Conservation (phyloP, 2,329 filamentous ascomycete species). For the Sporothrix inflata region DNA sequence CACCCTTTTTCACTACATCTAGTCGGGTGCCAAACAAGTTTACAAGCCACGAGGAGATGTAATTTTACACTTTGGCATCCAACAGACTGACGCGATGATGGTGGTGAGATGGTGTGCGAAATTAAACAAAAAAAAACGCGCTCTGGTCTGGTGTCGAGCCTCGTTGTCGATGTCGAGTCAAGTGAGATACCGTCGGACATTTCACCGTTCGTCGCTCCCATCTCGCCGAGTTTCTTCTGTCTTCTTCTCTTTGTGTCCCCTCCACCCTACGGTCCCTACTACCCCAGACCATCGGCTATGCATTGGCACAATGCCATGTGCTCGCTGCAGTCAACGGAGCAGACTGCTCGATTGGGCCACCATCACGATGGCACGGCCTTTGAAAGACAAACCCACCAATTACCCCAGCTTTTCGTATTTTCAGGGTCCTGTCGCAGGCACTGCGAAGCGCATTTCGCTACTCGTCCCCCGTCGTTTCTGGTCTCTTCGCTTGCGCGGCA, state of each 20-base stretch:
- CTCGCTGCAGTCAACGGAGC: neutral
- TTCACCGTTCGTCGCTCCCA: neutral
- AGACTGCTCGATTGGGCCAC: neutral
- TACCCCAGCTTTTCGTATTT: neutral
- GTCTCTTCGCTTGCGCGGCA: constrained; percentile 13
- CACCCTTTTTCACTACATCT: neutral
- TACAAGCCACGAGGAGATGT: neutral
- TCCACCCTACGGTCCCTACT: neutral
- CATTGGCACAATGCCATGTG: constrained; percentile 2
- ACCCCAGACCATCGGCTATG: neutral
- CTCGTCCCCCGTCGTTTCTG: no score
- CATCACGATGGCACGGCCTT: neutral
- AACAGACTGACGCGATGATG: neutral
- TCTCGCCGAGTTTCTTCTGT: neutral
- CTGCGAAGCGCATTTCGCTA: constrained; percentile 1
- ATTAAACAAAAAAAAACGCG: neutral
- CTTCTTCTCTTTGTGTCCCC: no score
- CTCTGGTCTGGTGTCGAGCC: neutral
- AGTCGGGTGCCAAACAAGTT: neutral
- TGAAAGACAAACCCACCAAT: neutral
- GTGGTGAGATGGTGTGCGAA: constrained; percentile 7
- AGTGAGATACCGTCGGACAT: neutral
- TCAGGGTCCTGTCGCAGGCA: neutral
- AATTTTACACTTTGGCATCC: neutral
- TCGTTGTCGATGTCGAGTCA: neutral